Conservation (phyloP, 2,329 filamentous ascomycete genomes). For the Neofusicoccum parvum region DNA sequence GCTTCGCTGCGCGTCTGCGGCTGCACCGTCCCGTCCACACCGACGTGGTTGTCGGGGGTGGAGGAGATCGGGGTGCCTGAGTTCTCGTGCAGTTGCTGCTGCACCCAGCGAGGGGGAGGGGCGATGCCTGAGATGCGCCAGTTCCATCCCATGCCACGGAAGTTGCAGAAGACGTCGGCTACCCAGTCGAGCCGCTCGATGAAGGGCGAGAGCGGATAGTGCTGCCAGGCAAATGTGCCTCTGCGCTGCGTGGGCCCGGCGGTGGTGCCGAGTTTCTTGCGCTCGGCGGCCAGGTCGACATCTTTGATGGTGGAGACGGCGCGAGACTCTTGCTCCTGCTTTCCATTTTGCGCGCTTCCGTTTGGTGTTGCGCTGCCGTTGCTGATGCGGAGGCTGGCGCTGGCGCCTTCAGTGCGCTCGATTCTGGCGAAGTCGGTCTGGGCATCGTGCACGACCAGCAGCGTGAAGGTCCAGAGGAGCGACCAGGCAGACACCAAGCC, state of each 20-base stretch:
- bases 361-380: not conserved
- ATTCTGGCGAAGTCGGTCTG: constrained; percentile 60
- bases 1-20: constrained; percentile 39
- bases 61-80: constrained; percentile 25
- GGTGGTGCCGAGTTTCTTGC: constrained; percentile 8
- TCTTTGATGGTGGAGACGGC: constrained; percentile 16
- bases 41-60: constrained; percentile 17
- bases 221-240: constrained; percentile 54
- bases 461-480: constrained; percentile 54
- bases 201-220: constrained; percentile 51
- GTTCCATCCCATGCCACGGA: constrained; percentile 63
- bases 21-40: constrained; percentile 39
- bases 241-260: constrained; percentile 34
- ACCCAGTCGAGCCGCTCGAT: constrained; percentile 61
- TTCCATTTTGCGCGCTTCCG: constrained; percentile 12
- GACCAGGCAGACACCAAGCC: constrained; percentile 59
- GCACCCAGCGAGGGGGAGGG: constrained; percentile 44
- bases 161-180: constrained; percentile 58
- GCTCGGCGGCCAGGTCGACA: constrained; percentile 13
- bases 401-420: constrained; percentile 44
- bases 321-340: not conserved
- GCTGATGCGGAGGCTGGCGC: not conserved
- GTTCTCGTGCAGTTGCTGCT: constrained; percentile 39
- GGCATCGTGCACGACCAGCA: constrained; percentile 59
- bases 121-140: constrained; percentile 56